Conservation (phyloP, 208 protist genomes). For the Acanthamoeba healyi region DNA sequence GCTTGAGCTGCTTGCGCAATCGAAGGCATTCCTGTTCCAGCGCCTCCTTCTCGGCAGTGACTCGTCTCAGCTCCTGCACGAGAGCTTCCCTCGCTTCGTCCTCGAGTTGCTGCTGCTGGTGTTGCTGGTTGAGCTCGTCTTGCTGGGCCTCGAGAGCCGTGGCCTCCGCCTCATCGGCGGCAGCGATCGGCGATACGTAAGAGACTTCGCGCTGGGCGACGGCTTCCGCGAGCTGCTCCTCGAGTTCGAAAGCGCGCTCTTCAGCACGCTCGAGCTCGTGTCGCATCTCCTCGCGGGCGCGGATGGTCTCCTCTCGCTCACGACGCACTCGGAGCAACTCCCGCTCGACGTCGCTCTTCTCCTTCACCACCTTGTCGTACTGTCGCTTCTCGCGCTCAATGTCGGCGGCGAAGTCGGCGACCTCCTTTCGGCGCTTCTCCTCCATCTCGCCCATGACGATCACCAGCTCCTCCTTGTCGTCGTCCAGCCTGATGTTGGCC, state of each 20-base stretch:
- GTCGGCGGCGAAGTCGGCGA: background rate
- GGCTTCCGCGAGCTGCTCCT: constrained; percentile 10
- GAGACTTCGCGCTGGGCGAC: background rate
- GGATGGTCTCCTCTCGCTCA: constrained; percentile 19
- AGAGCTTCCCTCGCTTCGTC: background rate
- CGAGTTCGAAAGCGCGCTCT: background rate
- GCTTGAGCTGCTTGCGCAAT: constrained; percentile 21
- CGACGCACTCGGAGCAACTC: constrained; percentile 8
- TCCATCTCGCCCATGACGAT: constrained; percentile 63
- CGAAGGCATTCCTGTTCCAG: constrained; percentile 34
- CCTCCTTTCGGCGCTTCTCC: background rate
- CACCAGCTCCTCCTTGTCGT: constrained; percentile 54
- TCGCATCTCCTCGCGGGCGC: background rate
- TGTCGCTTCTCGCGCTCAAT: background rate
- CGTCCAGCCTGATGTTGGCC: constrained; percentile 7
- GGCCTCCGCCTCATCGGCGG: background rate
- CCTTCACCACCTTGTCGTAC: background rate
- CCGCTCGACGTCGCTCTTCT: background rate
- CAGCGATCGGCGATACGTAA: background rate
- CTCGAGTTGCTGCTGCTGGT: background rate
- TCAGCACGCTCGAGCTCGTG: background rate
- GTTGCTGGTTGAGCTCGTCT: background rate
- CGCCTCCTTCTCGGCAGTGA: background rate
- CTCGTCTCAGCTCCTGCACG: background rate
- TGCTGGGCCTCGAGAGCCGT: too few species aligned